phyloP scores from a whole-genome alignment of 148 eudicot genomes.

The Cornus florida region DNA sequence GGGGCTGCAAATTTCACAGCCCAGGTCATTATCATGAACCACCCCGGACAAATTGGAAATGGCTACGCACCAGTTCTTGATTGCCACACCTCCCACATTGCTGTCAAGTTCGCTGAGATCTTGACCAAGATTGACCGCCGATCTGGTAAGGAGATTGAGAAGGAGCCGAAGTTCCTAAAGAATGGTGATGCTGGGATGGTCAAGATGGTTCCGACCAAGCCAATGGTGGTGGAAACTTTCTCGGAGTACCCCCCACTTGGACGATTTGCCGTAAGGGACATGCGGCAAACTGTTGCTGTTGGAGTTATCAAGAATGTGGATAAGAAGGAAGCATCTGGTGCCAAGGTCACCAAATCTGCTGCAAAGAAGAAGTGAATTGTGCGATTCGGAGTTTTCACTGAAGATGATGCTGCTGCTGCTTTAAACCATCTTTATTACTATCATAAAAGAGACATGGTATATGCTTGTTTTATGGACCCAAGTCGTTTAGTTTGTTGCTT shows the following conservation, averaged over 20 bases:
- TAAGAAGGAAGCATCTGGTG: slow-evolving; percentile 16
- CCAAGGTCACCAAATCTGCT: slow-evolving; percentile 16
- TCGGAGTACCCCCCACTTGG: slow-evolving; percentile 14
- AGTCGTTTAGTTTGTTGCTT: neutral
- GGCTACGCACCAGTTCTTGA: slow-evolving; percentile 18
- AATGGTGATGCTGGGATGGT: slow-evolving; percentile 13
- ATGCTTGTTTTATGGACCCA: neutral
- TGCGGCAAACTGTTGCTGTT: slow-evolving; percentile 19
- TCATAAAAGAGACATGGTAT: neutral
- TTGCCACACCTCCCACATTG: slow-evolving; percentile 13
- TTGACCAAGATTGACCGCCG: slow-evolving; percentile 17
- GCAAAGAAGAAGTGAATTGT: slow-evolving; percentile 9
- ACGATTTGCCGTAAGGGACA: slow-evolving; percentile 16
- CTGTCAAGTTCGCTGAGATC: slow-evolving; percentile 9
- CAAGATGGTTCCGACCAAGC: slow-evolving; percentile 17
- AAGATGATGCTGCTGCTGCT: neutral
- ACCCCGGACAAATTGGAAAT: slow-evolving; percentile 11
- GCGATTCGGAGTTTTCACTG: neutral
- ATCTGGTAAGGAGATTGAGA: slow-evolving; percentile 17
- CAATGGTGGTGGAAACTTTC: slow-evolving; percentile 16
- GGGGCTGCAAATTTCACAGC: slow-evolving; percentile 12
- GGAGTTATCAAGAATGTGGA: slow-evolving; percentile 16
- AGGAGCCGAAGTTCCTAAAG: slow-evolving; percentile 17
- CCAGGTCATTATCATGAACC: slow-evolving; percentile 7
- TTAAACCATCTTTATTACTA: neutral